Percentiles rank a stretch among this genome's conserved stretches.
Conservation (phyloP, 2,329 filamentous ascomycete genomes). For the Chrysoporthe deuterocubensis region DNA sequence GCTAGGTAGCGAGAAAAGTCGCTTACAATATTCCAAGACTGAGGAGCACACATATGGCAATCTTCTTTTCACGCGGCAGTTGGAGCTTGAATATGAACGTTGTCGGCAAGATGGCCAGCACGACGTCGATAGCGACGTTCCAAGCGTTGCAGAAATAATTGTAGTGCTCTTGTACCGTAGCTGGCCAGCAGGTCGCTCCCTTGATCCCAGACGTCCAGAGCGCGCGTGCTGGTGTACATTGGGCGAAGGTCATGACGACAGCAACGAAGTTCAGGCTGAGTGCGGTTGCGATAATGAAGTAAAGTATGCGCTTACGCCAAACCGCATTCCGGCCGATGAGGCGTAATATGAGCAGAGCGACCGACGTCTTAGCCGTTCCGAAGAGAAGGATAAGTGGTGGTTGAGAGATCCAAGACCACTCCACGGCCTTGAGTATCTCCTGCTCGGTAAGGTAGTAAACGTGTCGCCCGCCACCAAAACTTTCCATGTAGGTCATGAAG, state of each 20-base stretch:
- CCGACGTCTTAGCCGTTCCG: not conserved
- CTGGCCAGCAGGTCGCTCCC: not conserved
- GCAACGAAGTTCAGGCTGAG: not conserved
- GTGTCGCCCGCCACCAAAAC: conserved; percentile 1
- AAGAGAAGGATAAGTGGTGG: not conserved
- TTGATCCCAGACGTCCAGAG: not conserved
- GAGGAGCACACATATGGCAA: too few species aligned
- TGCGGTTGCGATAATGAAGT: not conserved
- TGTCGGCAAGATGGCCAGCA: too few species aligned
- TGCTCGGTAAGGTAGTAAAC: not conserved
- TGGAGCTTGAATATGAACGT: too few species aligned
- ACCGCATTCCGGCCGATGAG: not conserved
- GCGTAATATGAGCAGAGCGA: not conserved
- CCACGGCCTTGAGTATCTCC: not conserved
- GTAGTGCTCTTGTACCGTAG: not conserved
- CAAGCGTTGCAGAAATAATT: not conserved
- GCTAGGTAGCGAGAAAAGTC: too few species aligned
- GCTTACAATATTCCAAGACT: too few species aligned
- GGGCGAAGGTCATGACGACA: conserved; percentile 1
- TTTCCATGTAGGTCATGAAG: conserved; percentile 2
- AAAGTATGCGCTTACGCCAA: not conserved
- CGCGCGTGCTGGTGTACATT: not conserved
- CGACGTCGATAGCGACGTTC: too few species aligned
- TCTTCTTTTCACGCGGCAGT: too few species aligned
- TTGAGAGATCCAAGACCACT: conserved; percentile 3